Conservation (phyloP, 345 rosid species). For the Durio zibethinus region DNA sequence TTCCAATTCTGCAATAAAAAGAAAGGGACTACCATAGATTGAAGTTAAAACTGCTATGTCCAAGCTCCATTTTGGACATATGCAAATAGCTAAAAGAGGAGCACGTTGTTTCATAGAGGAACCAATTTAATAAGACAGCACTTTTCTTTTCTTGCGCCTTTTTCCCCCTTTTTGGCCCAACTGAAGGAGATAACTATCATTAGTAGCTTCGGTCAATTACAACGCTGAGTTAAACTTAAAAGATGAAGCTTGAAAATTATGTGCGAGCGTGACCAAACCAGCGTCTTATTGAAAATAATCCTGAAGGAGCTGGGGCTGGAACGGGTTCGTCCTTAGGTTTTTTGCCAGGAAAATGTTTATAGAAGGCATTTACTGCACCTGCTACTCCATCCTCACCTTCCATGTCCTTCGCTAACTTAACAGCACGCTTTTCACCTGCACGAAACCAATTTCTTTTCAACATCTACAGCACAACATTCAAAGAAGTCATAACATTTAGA, state of each 20-base stretch:
- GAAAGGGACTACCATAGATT: too few species aligned
- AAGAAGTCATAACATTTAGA: too few species aligned
- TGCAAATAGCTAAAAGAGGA: too few species aligned
- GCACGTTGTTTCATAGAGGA: too few species aligned
- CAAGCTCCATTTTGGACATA: too few species aligned
- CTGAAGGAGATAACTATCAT: background rate
- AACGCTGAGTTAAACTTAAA: background rate
- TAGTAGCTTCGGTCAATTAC: too few species aligned
- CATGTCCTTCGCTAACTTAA: conserved; percentile 41
- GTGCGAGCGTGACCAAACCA: conserved; percentile 31
- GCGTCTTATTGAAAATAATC: conserved; percentile 20
- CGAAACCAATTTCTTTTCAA: background rate
- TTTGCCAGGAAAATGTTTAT: conserved; percentile 39
- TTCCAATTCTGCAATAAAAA: too few species aligned
- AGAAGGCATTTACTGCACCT: conserved; percentile 58
- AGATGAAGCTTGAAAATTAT: background rate
- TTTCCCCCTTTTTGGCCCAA: background rate
- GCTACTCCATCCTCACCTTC: conserved; percentile 53
- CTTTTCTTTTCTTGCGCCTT: too few species aligned
- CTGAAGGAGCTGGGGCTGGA: background rate
- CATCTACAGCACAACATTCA: background rate
- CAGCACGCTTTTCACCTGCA: conserved; percentile 50
- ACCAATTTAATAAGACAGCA: too few species aligned
- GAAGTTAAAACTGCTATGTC: too few species aligned
- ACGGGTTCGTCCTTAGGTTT: background rate